Percentiles rank a stretch among this genome's conserved stretches.
phyloP scores from a whole-genome alignment of 2,329 filamentous ascomycete species.

The Samsoniella hepiali region DNA sequence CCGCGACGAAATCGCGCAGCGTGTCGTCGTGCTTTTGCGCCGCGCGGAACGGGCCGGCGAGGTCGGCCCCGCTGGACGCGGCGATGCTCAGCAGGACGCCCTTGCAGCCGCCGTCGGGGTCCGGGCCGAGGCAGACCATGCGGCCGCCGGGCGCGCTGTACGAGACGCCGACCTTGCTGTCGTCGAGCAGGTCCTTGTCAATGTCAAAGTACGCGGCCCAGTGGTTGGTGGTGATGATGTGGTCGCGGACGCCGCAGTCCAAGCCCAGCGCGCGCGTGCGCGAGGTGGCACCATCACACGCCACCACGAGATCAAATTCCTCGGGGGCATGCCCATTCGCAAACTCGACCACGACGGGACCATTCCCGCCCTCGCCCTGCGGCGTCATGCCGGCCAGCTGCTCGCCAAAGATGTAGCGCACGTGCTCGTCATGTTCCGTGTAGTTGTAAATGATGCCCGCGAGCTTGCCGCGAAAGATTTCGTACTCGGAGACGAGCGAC shows the following conservation, averaged over 20 bases:
- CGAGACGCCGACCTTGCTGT: conserved; percentile 35
- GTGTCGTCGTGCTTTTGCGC: conserved; percentile 29
- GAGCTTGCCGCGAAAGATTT: conserved; percentile 16
- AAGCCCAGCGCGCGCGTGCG: conserved; percentile 44
- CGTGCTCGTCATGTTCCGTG: neutral
- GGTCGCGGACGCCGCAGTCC: conserved; percentile 36
- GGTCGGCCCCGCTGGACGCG: conserved; percentile 27
- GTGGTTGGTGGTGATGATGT: conserved; percentile 34
- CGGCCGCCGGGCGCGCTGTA: conserved; percentile 39
- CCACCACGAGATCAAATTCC: conserved; percentile 47
- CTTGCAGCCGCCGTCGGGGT: conserved; percentile 31
- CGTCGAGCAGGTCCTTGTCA: conserved; percentile 36
- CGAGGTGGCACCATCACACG: conserved; percentile 46
- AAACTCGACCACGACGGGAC: conserved; percentile 39
- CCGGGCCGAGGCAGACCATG: conserved; percentile 33
- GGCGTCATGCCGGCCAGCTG: neutral
- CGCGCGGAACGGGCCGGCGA: conserved; percentile 36
- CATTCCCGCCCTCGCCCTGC: conserved; percentile 23
- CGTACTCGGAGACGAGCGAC: conserved; percentile 40
- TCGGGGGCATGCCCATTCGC: conserved; percentile 33
- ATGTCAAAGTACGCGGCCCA: conserved; percentile 44
- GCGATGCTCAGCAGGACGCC: conserved; percentile 36
- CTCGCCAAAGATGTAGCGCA: conserved; percentile 13
- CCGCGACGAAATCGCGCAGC: neutral
- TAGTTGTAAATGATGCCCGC: neutral